Conservation (phyloP, 2,329 filamentous ascomycete species). For the Neospermospora avenae region DNA sequence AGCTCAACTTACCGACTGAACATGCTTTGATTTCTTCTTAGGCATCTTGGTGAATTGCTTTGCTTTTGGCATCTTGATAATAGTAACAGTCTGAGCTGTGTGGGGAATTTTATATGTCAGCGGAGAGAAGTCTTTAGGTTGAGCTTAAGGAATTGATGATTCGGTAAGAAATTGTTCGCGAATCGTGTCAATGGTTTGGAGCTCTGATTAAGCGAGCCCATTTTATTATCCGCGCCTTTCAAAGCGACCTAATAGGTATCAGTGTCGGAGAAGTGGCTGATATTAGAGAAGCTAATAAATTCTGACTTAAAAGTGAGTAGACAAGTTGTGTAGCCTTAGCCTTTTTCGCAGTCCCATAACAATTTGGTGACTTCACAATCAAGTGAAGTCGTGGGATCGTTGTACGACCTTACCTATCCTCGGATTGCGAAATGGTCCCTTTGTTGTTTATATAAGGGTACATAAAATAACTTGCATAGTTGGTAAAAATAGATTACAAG, state of each 20-base stretch:
- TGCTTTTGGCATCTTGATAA: constrained; percentile 27
- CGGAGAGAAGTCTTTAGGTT: neutral
- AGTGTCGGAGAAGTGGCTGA: neutral
- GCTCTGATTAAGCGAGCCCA: neutral
- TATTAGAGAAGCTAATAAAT: neutral
- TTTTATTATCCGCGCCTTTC: neutral
- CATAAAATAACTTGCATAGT: too few relatives aligned
- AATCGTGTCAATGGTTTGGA: neutral
- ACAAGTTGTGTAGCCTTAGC: too few relatives aligned
- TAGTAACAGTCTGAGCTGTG: neutral
- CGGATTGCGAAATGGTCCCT: too few relatives aligned
- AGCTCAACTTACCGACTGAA: constrained; percentile 22
- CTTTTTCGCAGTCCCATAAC: too few relatives aligned
- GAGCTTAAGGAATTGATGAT: neutral
- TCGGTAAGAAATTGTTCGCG: neutral
- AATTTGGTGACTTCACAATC: too few relatives aligned
- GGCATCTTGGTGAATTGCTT: constrained; percentile 39
- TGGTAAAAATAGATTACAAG: too few relatives aligned
- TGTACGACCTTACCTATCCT: too few relatives aligned
- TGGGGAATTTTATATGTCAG: neutral
- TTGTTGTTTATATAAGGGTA: too few relatives aligned
- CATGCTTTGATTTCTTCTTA: constrained; percentile 39
- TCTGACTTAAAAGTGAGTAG: too few relatives aligned
- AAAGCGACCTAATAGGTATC: neutral
- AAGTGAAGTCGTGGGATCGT: too few relatives aligned